Base-by-base conservation (phyloP, 1,284 basidiomycete species). In the Tylopilus orsonianus region DNA sequence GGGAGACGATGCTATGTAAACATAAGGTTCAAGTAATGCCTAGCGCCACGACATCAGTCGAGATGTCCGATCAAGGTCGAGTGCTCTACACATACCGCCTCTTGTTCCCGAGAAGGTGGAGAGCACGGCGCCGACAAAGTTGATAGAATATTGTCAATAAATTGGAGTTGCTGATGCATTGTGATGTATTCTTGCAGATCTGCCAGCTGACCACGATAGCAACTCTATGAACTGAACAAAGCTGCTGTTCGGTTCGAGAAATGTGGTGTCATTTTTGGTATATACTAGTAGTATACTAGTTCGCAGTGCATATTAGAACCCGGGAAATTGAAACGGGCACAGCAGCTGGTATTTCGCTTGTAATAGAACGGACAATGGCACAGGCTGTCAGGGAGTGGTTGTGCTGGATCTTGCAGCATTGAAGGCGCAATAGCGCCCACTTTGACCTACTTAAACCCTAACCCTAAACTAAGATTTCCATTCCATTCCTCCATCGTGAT, bases 1-100 rank as follows among this genome's bases (percentile, higher is more conserved):
- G 0, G 92, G 92, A 46, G 85, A 83, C 1, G 87, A 80, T n/a
- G 83, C 87, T 38, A 97, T 81, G 67, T 97, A 97, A 1, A 80
- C 82, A 67, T 86, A 98, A 1, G 96, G 95, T 67, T 98, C 96
- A 7, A 95, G 76, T 10, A 96, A 68, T 5, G 81, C 80, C 62
- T 67, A 23, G 9, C 13, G 8, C 2, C 8, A 13, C 1, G 13
- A 20, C 16, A 13, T 53, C 41, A 45, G 32, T 23, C 27, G 7
- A 32, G 24, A 23, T 8, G 4, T 13, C 13, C n/a, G 2, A 19
- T 16, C 14, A 16, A 35, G 22, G 19, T n/a, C 1, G 4, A 14
- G 36, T 18, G 2, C 19, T 5, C 4, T 18, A 5, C 16, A 51
- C 64, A 22, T 10, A 64, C 61, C 43, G 48, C 48, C 47, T 66